A percentile compares a stretch with the other conserved stretches of the same genome.
Conservation (phyloP, 2,329 filamentous ascomycete genomes). For the Escovopsis sp. region DNA sequence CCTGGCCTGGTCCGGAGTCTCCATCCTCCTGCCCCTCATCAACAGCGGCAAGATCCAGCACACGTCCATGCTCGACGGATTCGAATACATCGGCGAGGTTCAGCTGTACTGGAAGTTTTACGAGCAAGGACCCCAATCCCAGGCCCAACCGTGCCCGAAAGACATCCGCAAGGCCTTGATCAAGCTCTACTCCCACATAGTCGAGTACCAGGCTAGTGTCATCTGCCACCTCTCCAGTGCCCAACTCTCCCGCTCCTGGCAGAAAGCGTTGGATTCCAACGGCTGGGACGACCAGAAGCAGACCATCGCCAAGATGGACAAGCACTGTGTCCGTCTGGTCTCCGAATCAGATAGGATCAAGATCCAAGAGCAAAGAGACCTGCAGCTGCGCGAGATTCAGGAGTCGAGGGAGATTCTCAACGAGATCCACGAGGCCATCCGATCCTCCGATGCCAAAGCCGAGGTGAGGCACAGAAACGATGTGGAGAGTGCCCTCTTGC, state of each 20-base stretch:
- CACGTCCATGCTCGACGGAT: constrained; percentile 11
- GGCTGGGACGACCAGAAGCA: constrained; percentile 1
- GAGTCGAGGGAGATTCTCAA: background rate
- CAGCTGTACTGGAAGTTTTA: constrained; percentile 10
- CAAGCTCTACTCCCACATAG: constrained; percentile 1
- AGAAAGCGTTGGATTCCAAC: constrained; percentile 5
- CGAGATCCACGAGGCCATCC: too few relatives aligned
- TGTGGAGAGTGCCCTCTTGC: constrained; percentile 3
- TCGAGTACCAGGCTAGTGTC: constrained; percentile 3
- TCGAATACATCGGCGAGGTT: constrained; percentile 8
- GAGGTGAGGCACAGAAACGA: background rate
- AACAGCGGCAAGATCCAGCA: constrained; percentile 7
- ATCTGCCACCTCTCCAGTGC: constrained; percentile 7
- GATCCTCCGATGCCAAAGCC: background rate
- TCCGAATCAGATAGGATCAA: background rate
- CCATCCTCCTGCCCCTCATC: constrained; percentile 10
- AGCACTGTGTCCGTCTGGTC: background rate
- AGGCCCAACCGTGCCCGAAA: background rate
- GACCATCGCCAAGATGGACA: background rate
- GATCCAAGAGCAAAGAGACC: background rate
- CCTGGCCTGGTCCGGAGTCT: constrained; percentile 14
- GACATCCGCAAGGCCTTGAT: background rate
- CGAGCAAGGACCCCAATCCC: constrained; percentile 6
- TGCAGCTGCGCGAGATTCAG: constrained; percentile 1
- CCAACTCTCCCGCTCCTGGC: constrained; percentile 8